Evolutionary conservation across 495 filamentous ascomycete species (phyloP).

Genomic region (Annulohypoxylon nitens): DNA sequence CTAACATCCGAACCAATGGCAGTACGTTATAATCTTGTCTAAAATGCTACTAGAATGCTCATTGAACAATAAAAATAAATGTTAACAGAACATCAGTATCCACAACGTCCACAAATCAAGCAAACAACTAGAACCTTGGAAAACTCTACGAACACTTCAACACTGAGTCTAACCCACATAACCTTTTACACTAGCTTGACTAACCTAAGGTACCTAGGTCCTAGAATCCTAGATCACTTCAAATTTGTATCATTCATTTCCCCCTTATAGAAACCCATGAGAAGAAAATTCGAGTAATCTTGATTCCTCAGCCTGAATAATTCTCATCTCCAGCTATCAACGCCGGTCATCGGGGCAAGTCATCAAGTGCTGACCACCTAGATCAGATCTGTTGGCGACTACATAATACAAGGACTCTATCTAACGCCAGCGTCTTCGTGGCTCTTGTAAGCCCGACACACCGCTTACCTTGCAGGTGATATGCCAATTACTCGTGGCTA

Average conservation of each 20-base stretch:
- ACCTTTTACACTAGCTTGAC: conserved; percentile 1
- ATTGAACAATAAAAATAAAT: conserved; percentile 12
- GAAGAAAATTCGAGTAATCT: conserved; percentile 1
- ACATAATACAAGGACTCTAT: conserved; percentile 2
- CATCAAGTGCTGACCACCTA: conserved; percentile 32
- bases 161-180: conserved; percentile 9
- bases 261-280: not conserved
- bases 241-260: conserved; percentile 3
- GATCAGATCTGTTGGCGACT: not conserved
- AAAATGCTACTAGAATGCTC: not conserved
- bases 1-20: conserved; percentile 26
- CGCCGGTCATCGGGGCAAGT: conserved; percentile 38
- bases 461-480: conserved; percentile 14
- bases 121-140: conserved; percentile 3
- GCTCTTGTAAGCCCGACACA: conserved; percentile 17
- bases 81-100: conserved; percentile 10
- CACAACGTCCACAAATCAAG: conserved; percentile 12
- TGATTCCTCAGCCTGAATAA: conserved; percentile 23
- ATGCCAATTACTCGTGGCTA: not conserved
- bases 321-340: not conserved
- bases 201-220: not conserved
- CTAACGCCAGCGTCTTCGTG: not conserved
- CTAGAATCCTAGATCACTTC: not conserved
- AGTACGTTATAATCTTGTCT: conserved; percentile 1
- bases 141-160: conserved; percentile 1